phyloP scores from a whole-genome alignment of 1,139 yeast genomes.

The Sugiyamaella paludigena region DNA sequence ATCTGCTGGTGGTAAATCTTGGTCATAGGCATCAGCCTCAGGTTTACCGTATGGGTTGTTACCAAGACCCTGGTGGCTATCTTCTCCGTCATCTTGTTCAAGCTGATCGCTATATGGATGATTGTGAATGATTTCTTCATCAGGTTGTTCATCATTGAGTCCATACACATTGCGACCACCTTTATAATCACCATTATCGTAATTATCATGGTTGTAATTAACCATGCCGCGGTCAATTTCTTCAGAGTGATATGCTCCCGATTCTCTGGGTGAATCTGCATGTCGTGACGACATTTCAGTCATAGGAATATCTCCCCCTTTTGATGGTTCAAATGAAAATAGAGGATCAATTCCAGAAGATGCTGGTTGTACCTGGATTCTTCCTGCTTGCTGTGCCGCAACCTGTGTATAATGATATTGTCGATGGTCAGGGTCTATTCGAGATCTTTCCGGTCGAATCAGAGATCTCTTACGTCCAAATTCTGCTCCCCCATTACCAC shows the following conservation, averaged over 20 bases:
- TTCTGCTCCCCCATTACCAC: constrained; percentile 22
- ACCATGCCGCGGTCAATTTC: constrained; percentile 18
- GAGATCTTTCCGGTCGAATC: constrained; percentile 76
- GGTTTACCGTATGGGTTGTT: constrained; percentile 15
- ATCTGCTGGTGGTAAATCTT: constrained; percentile 3
- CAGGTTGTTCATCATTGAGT: constrained; percentile 54
- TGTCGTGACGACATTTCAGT: constrained; percentile 21
- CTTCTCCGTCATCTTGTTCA: constrained; percentile 16
- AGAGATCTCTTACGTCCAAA: constrained; percentile 61
- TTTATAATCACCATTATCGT: constrained; percentile 25
- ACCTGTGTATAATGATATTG: constrained; percentile 74
- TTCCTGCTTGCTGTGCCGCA: constrained; percentile 65
- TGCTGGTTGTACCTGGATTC: constrained; percentile 62
- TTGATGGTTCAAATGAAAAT: constrained; percentile 3
- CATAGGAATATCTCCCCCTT: constrained; percentile 16
- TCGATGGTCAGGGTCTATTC: constrained; percentile 67
- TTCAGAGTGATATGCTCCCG: constrained; percentile 6
- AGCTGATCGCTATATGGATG: neutral
- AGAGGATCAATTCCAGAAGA: constrained; percentile 71
- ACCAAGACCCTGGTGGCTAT: constrained; percentile 10
- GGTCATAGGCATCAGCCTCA: constrained; percentile 7
- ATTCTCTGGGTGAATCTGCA: constrained; percentile 1
- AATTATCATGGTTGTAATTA: constrained; percentile 16
- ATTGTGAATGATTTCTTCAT: constrained; percentile 5
- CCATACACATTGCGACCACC: constrained; percentile 58